A percentile compares a stretch with the other conserved stretches of the same genome.
phyloP scores from a whole-genome alignment of 2,329 filamentous ascomycete genomes.

The Trichophyton verrucosum region DNA sequence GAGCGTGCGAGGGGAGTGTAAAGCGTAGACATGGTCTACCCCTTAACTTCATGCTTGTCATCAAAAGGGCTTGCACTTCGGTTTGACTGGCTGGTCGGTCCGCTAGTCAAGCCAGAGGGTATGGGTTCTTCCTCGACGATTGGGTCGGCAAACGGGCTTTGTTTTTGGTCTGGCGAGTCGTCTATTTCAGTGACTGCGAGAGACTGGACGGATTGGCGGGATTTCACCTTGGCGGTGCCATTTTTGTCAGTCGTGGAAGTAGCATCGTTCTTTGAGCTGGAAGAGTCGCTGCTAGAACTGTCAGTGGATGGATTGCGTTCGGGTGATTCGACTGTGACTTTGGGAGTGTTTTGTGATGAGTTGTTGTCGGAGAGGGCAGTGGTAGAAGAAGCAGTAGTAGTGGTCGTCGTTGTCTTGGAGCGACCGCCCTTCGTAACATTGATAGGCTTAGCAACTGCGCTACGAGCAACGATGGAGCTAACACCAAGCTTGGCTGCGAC shows the following conservation, averaged over 20 bases:
- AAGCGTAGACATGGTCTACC: neutral
- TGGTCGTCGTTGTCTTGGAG: neutral
- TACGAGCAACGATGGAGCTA: conserved; percentile 35
- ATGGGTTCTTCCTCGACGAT: conserved; percentile 9
- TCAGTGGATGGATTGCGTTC: neutral
- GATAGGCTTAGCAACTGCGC: conserved; percentile 33
- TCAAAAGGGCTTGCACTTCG: conserved; percentile 33
- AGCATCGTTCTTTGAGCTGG: conserved; percentile 22
- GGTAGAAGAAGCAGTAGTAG: no score
- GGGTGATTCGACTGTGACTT: neutral
- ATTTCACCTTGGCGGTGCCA: neutral
- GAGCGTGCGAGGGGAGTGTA: neutral
- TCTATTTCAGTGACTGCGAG: conserved; percentile 20
- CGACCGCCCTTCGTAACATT: conserved; percentile 27
- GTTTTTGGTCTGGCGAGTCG: conserved; percentile 18
- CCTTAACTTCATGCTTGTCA: conserved; percentile 32
- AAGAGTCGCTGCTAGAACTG: conserved; percentile 13
- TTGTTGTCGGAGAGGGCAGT: conserved; percentile 18
- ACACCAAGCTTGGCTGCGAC: conserved; percentile 18
- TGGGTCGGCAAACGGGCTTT: conserved; percentile 19
- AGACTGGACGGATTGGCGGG: conserved; percentile 15
- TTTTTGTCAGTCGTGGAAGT: conserved; percentile 13
- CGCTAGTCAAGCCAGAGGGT: conserved; percentile 8
- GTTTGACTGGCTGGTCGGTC: neutral
- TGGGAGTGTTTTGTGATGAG: neutral